phyloP scores from a whole-genome alignment of 441 rosid genomes.

The Bocquillonia castaneifolia region DNA sequence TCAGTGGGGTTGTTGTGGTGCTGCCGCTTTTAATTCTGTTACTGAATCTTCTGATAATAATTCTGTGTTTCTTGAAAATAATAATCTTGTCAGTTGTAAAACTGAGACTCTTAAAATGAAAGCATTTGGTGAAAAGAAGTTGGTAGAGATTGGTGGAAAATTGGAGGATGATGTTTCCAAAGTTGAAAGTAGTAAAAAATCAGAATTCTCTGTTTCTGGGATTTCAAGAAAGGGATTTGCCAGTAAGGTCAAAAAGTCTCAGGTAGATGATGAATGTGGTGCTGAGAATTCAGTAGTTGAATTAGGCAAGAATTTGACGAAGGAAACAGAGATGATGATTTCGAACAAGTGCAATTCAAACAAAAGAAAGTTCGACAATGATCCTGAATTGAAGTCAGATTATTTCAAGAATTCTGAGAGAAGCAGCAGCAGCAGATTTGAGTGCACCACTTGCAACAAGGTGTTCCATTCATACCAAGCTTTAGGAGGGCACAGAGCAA shows the following conservation, averaged over 20 bases:
- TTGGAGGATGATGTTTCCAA: slow-evolving; percentile 11
- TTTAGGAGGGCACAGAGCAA: slow-evolving; percentile 61
- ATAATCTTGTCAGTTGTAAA: slow-evolving; percentile 18
- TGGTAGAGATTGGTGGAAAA: slow-evolving; percentile 12
- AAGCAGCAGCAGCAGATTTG: slow-evolving; percentile 46
- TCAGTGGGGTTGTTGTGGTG: no score
- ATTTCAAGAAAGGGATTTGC: slow-evolving; percentile 11
- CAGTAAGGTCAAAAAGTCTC: slow-evolving; percentile 14
- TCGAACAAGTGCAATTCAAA: slow-evolving; percentile 17
- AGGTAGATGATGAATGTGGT: slow-evolving; percentile 15
- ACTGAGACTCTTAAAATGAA: slow-evolving; percentile 14
- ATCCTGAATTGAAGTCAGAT: slow-evolving; percentile 28
- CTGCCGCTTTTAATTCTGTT: slow-evolving; percentile 27
- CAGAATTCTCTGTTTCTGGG: slow-evolving; percentile 25
- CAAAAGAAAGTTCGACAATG: slow-evolving; percentile 29
- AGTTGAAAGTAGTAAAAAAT: slow-evolving; percentile 9
- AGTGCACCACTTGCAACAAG: slow-evolving; percentile 53
- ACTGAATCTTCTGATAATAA: slow-evolving; percentile 34
- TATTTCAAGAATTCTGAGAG: slow-evolving; percentile 19
- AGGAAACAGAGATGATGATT: slow-evolving; percentile 18
- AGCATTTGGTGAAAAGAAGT: slow-evolving; percentile 14
- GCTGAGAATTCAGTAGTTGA: slow-evolving; percentile 17
- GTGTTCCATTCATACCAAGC: slow-evolving; percentile 61
- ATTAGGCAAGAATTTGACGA: slow-evolving; percentile 17
- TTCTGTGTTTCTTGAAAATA: slow-evolving; percentile 27